phyloP scores from a whole-genome alignment of 2,329 filamentous ascomycete species.

The Colletotrichum lentis region DNA sequence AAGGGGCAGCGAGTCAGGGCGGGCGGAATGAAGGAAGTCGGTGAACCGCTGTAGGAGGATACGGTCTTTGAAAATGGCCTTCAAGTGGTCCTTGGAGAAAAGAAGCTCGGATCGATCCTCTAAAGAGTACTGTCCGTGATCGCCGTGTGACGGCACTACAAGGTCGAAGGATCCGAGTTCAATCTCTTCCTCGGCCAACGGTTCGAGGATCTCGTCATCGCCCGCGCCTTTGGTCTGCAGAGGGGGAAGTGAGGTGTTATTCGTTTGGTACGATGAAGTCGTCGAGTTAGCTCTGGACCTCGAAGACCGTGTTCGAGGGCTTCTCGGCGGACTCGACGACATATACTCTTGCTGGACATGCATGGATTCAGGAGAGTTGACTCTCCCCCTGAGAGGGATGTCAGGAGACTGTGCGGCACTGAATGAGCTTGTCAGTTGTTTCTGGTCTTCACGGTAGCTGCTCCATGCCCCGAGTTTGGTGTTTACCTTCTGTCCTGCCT shows the following conservation, averaged over 20 bases:
- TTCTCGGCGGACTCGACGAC: conserved; percentile 43
- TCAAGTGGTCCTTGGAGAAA: conserved; percentile 71
- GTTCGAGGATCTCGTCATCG: conserved; percentile 47
- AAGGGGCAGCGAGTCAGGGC: conserved; percentile 70
- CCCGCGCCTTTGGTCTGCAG: conserved; percentile 41
- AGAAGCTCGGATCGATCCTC: conserved; percentile 72
- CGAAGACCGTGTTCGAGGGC: conserved; percentile 43
- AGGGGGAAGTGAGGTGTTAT: conserved; percentile 38
- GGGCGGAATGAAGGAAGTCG: conserved; percentile 67
- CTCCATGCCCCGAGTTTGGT: not conserved
- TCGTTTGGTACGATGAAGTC: conserved; percentile 44
- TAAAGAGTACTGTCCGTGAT: conserved; percentile 56
- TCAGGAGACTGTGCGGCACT: conserved; percentile 20
- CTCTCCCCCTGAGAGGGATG: conserved; percentile 13
- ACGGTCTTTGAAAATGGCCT: conserved; percentile 71
- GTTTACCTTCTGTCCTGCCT: conserved; percentile 24
- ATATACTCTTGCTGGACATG: conserved; percentile 38
- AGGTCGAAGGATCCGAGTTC: conserved; percentile 51
- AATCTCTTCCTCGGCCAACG: conserved; percentile 49
- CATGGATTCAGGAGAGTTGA: conserved; percentile 36
- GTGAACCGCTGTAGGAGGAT: conserved; percentile 71
- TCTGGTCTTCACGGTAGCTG: not conserved
- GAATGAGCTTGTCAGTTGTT: not conserved
- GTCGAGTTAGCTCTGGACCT: conserved; percentile 44
- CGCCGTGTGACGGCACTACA: conserved; percentile 41